Conservation (phyloP, 805 yeast species). For the Wickerhamiella musiphila region DNA sequence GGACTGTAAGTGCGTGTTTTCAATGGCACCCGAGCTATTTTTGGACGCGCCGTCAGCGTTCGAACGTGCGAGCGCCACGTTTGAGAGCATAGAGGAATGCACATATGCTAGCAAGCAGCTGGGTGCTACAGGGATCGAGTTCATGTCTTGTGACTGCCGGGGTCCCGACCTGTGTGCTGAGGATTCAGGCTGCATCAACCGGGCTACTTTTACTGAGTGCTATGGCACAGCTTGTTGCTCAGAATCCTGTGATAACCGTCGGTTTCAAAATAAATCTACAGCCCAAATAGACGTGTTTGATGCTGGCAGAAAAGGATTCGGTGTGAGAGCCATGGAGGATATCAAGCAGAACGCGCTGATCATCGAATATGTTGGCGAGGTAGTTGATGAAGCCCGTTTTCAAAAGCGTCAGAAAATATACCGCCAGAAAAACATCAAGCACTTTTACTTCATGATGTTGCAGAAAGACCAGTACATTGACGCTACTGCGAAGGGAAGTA, state of each 20-base stretch:
- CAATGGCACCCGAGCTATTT: constrained; percentile 8
- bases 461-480: constrained; percentile 86
- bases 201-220: constrained; percentile 88
- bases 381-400: constrained; percentile 65
- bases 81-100: constrained; percentile 39
- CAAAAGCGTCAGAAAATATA: constrained; percentile 57
- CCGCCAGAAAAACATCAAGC: constrained; percentile 40
- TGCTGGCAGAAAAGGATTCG: constrained; percentile 79
- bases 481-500: constrained; percentile 76
- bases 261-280: constrained; percentile 65
- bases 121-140: constrained; percentile 60
- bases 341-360: constrained; percentile 53
- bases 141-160: constrained; percentile 81
- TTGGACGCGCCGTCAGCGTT: constrained; percentile 12
- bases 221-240: constrained; percentile 64
- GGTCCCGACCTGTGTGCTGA: constrained; percentile 61
- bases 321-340: constrained; percentile 51
- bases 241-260: constrained; percentile 61
- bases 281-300: constrained; percentile 65
- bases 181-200: constrained; percentile 76
- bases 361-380: constrained; percentile 89
- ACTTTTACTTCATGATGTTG: constrained; percentile 91
- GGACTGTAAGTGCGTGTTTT: too few relatives aligned
- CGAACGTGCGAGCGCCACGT: constrained; percentile 46
- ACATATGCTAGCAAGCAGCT: constrained; percentile 42